Conservation (phyloP, 1,284 basidiomycete genomes). For the Cronartium quercuum region DNA sequence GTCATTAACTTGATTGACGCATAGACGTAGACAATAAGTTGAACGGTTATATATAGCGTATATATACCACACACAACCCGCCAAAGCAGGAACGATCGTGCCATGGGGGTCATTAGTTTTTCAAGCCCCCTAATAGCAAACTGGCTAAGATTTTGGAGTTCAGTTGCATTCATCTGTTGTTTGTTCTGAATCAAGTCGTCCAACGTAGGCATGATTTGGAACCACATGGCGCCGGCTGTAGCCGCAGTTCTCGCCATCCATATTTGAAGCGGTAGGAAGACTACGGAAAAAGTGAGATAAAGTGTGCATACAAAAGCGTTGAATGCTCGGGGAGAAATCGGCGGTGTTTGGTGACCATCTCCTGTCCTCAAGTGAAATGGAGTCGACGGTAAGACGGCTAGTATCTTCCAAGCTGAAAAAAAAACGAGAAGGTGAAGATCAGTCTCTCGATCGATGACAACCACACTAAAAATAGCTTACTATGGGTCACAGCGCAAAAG, state of each 20-base stretch:
- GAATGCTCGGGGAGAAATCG: not conserved
- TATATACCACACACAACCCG: not conserved
- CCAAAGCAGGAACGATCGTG: not conserved
- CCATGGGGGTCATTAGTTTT: not conserved
- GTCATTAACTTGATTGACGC: not conserved
- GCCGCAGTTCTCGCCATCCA: not conserved
- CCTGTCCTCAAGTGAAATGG: not conserved
- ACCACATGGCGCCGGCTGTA: not conserved
- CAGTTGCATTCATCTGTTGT: not conserved
- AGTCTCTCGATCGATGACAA: not conserved
- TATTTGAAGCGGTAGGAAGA: not conserved
- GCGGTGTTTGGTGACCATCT: not conserved
- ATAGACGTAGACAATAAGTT: not conserved
- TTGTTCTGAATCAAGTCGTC: not conserved
- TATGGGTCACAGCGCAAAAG: not conserved
- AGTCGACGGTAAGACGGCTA: not conserved
- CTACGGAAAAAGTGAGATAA: not conserved
- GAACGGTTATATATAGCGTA: not conserved
- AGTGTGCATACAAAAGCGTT: not conserved
- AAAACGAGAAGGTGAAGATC: not conserved
- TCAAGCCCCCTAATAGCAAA: not conserved
- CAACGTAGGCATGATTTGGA: not conserved
- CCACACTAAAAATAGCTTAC: not conserved
- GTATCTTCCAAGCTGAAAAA: not conserved
- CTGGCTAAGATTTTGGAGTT: not conserved